A percentile compares a stretch with the other conserved stretches of the same genome.
phyloP scores from a whole-genome alignment of 805 yeast species.

The Lipomyces orientalis region DNA sequence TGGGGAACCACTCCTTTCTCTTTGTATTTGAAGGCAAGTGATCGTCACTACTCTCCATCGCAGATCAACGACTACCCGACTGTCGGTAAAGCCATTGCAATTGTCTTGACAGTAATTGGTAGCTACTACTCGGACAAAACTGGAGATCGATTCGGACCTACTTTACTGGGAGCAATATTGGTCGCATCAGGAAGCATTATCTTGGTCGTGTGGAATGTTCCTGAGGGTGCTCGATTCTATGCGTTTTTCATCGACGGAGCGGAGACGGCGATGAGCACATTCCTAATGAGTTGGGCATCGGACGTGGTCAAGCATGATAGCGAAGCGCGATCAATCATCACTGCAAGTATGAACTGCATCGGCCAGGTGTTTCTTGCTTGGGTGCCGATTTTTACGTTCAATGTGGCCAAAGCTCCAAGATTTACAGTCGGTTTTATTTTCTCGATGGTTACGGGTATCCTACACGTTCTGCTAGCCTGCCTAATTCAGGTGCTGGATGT shows the following conservation, averaged over 20 bases:
- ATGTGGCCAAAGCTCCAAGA: slow-evolving; percentile 46
- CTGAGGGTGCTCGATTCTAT: slow-evolving; percentile 14
- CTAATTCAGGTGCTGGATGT: slow-evolving; percentile 9
- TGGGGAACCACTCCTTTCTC: slow-evolving; percentile 40
- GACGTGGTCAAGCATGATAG: slow-evolving; percentile 41
- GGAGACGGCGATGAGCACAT: slow-evolving; percentile 18
- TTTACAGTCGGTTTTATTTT: slow-evolving; percentile 19
- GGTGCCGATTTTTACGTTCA: slow-evolving; percentile 46
- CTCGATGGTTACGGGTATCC: slow-evolving; percentile 3
- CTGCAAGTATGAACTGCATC: slow-evolving; percentile 44
- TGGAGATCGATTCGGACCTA: slow-evolving; percentile 41
- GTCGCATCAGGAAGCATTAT: slow-evolving; percentile 72
- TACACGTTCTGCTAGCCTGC: slow-evolving; percentile 7
- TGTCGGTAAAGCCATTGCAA: slow-evolving; percentile 49
- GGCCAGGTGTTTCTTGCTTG: slow-evolving; percentile 46
- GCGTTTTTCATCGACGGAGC: slow-evolving; percentile 16
- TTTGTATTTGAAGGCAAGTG: slow-evolving; percentile 47
- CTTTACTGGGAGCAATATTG: slow-evolving; percentile 75
- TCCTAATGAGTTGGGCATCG: slow-evolving; percentile 40
- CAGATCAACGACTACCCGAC: slow-evolving; percentile 51
- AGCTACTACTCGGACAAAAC: slow-evolving; percentile 19
- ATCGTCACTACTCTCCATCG: slow-evolving; percentile 43
- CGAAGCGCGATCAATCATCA: slow-evolving; percentile 41
- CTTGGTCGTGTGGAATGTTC: slow-evolving; percentile 55
- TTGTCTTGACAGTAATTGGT: slow-evolving; percentile 40